phyloP scores from a whole-genome alignment of 768 basidiomycete genomes.

The Trametes punicea region DNA sequence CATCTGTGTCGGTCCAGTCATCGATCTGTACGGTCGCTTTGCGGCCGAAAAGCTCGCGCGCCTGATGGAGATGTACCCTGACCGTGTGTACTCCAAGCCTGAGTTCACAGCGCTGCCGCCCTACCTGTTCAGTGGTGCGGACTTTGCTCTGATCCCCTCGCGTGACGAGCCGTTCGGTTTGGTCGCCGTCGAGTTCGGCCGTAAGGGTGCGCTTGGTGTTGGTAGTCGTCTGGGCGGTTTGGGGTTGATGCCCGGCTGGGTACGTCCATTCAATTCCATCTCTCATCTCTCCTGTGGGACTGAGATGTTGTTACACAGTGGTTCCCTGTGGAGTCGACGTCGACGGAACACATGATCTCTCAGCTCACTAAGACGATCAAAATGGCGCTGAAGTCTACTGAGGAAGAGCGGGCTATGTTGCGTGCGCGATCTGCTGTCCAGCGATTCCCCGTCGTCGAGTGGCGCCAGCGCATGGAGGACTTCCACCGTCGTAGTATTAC shows the following conservation, averaged over 20 bases:
- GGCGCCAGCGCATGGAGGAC: constrained; percentile 95
- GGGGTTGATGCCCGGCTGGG: constrained; percentile 98
- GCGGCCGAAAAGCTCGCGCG: constrained; percentile 92
- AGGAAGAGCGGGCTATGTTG: constrained; percentile 88
- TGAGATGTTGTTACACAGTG: constrained; percentile 48
- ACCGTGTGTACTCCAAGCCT: constrained; percentile 92
- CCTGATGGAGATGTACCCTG: constrained; percentile 93
- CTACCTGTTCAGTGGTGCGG: constrained; percentile 91
- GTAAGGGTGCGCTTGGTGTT: constrained; percentile 95
- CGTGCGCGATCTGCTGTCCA: constrained; percentile 93
- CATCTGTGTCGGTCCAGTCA: constrained; percentile 89
- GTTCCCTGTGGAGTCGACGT: constrained; percentile 95
- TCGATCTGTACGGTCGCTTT: constrained; percentile 92
- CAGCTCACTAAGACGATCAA: constrained; percentile 94
- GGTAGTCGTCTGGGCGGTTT: constrained; percentile 92
- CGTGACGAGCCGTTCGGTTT: constrained; percentile 96
- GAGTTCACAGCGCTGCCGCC: constrained; percentile 94
- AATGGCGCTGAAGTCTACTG: constrained; percentile 84
- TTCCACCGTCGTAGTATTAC: constrained; percentile 86
- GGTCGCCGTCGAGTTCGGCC: constrained; percentile 93
- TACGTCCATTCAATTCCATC: constrained; percentile 40
- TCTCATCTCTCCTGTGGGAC: neutral
- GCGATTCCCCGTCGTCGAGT: constrained; percentile 96
- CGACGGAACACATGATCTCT: constrained; percentile 92
- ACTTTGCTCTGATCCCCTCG: constrained; percentile 93